phyloP scores from a whole-genome alignment of 495 filamentous ascomycete genomes.

The Jackrogersella minutella region DNA sequence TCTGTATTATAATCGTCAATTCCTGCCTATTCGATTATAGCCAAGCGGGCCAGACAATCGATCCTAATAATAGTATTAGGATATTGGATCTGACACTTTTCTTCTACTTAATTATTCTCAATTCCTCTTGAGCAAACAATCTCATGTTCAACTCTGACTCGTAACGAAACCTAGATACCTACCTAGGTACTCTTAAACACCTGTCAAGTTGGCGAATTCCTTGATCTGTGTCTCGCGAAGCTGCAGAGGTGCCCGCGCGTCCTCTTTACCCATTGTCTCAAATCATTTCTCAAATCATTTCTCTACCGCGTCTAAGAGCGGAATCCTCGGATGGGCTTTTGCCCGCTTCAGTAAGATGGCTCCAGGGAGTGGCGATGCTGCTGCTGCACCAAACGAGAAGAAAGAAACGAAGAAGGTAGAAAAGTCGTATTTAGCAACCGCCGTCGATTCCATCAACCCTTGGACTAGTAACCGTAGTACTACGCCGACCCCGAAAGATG shows the following conservation, averaged over 20 bases:
- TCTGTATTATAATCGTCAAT: conserved; percentile 2
- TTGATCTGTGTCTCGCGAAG: conserved; percentile 19
- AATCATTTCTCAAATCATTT: neutral
- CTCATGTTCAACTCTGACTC: neutral
- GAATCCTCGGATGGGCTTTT: conserved; percentile 45
- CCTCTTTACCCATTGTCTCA: neutral
- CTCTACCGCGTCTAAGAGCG: conserved; percentile 13
- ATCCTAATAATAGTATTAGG: conserved; percentile 32
- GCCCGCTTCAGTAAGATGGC: conserved; percentile 48
- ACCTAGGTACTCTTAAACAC: neutral
- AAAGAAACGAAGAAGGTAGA: conserved; percentile 53
- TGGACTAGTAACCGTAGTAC: conserved; percentile 55
- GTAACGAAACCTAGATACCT: neutral
- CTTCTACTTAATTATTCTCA: neutral
- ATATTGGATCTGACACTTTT: conserved; percentile 15
- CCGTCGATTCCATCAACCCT: conserved; percentile 60
- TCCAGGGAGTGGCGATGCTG: conserved; percentile 19
- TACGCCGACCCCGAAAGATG: conserved; percentile 53
- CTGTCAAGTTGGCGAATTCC: conserved; percentile 33
- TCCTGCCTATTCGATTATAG: conserved; percentile 11
- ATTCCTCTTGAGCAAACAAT: neutral
- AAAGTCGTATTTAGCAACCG: conserved; percentile 58
- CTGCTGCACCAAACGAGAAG: conserved; percentile 22
- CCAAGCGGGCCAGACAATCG: conserved; percentile 23
- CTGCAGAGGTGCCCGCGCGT: neutral